Percentiles rank a stretch among this genome's conserved stretches.
Conservation (phyloP, 345 rosid species). For the Salix purpurea region DNA sequence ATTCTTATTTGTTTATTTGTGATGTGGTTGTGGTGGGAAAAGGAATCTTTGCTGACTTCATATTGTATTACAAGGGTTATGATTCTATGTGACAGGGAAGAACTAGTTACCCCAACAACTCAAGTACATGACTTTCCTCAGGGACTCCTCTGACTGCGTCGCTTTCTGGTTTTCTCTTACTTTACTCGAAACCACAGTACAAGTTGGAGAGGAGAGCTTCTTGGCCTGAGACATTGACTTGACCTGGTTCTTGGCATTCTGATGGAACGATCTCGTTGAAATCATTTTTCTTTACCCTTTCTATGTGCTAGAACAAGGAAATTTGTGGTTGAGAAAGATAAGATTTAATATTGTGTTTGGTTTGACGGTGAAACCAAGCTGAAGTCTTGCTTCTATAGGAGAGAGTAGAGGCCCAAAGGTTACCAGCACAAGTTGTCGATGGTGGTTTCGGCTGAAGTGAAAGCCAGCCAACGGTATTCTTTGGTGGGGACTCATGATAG, state of each 20-base stretch:
- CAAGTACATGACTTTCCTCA: constrained; percentile 27
- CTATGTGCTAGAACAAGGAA: background rate
- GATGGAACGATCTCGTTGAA: background rate
- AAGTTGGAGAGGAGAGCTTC: constrained; percentile 30
- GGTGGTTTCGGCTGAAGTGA: background rate
- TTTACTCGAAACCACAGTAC: constrained; percentile 15
- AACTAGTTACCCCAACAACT: constrained; percentile 14
- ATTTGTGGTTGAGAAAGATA: constrained; percentile 20
- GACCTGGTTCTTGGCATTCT: constrained; percentile 38
- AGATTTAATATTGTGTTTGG: background rate
- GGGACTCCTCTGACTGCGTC: constrained; percentile 23
- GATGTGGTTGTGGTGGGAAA: too few relatives aligned
- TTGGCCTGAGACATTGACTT: constrained; percentile 19
- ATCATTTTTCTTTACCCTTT: too few relatives aligned
- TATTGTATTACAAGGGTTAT: too few relatives aligned
- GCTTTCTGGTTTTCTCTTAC: constrained; percentile 7
- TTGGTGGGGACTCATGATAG: background rate
- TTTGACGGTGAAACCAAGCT: background rate
- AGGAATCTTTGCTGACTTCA: too few relatives aligned
- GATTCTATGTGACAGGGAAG: too few relatives aligned
- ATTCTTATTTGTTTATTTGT: too few relatives aligned
- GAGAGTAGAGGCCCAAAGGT: background rate
- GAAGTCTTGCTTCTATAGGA: background rate
- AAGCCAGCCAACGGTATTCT: too few relatives aligned
- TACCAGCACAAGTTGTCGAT: background rate